These are phyloP conservation scores for Zancudomyces culisetae DNA, from an alignment of 371 early-diverging fungal genomes.

Conservation along the genomic window DNA sequence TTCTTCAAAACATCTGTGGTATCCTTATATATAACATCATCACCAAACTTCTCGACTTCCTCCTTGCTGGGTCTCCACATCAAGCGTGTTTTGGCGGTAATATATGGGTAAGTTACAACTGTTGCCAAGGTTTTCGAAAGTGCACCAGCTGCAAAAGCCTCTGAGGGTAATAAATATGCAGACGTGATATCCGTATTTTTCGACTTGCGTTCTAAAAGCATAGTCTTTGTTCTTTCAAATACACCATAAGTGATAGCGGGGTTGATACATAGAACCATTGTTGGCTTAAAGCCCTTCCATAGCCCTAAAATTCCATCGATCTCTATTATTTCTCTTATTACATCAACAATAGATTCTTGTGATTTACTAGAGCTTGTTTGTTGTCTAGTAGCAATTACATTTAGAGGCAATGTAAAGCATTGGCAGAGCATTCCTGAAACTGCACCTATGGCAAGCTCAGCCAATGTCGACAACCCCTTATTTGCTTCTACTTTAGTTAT, in stretches of 20 bases:
- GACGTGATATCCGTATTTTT: constrained; percentile 25
- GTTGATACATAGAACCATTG: constrained; percentile 75
- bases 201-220: constrained; percentile 21
- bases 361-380: constrained; percentile 42
- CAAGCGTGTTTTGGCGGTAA: constrained; percentile 91
- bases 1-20: constrained; percentile 73
- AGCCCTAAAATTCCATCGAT: constrained; percentile 73
- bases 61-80: constrained; percentile 80
- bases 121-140: constrained; percentile 81
- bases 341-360: constrained; percentile 32
- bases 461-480: constrained; percentile 57
- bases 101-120: constrained; percentile 78
- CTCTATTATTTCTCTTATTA: constrained; percentile 44
- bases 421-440: constrained; percentile 80
- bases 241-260: constrained; percentile 94
- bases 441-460: constrained; percentile 74
- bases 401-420: constrained; percentile 79
- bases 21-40: constrained; percentile 45
- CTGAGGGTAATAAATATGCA: too few relatives aligned
- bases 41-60: constrained; percentile 28
- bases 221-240: constrained; percentile 74
- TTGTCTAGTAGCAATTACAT: constrained; percentile 83
- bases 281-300: constrained; percentile 77
- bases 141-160: constrained; percentile 78
- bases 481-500: background rate